phyloP scores from a whole-genome alignment of 2,329 filamentous ascomycete genomes.

The Aplosporella prunicola region DNA sequence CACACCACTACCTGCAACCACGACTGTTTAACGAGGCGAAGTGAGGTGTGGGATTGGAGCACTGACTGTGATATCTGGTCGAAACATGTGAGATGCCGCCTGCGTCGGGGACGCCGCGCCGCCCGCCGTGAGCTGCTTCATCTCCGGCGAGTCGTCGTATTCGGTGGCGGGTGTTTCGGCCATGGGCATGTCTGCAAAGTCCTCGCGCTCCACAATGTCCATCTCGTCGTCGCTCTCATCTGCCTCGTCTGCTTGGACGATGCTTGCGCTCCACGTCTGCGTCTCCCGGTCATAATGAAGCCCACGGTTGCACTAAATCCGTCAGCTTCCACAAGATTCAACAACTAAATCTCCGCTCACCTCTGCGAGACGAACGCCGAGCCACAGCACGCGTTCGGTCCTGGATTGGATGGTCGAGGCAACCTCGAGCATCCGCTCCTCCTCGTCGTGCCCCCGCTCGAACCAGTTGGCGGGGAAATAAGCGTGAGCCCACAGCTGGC shows the following conservation, averaged over 20 bases:
- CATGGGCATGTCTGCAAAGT: no score
- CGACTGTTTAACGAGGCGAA: not conserved
- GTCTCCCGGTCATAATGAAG: not conserved
- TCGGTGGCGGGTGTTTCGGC: not conserved
- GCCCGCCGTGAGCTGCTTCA: no score
- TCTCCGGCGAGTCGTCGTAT: not conserved
- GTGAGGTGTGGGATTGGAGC: not conserved
- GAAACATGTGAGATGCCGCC: not conserved
- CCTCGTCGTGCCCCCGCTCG: conserved; percentile 53
- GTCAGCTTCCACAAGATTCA: no score
- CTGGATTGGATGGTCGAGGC: conserved; percentile 50
- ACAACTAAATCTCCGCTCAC: no score
- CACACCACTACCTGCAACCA: not conserved
- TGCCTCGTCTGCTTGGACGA: no score
- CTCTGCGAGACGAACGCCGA: conserved; percentile 32
- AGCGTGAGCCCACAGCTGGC: conserved; percentile 49
- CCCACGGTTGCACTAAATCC: not conserved
- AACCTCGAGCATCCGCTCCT: conserved; percentile 55
- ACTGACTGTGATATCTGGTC: not conserved
- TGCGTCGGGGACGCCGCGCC: not conserved
- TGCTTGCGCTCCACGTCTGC: not conserved
- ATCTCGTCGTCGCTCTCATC: not conserved
- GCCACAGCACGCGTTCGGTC: conserved; percentile 50
- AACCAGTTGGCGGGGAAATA: conserved; percentile 56
- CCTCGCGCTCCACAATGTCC: not conserved